Evolutionary conservation across 768 basidiomycete species (phyloP).

Genomic region (Suillus lakei): DNA sequence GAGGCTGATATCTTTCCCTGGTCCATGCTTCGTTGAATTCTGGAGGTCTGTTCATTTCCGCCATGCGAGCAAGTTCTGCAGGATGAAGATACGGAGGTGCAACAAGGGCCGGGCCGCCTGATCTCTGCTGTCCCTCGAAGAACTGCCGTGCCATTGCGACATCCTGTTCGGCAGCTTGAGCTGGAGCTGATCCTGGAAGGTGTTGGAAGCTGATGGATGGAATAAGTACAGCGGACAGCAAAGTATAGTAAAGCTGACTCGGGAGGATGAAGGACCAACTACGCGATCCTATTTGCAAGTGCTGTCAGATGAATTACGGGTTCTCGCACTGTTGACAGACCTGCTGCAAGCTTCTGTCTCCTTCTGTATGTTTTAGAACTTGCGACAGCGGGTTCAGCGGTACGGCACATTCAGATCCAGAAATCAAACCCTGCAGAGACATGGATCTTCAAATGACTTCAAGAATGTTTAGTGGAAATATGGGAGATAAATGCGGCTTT

Average conservation of each 20-base stretch:
- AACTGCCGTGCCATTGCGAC: conserved; percentile 79
- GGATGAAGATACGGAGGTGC: conserved; percentile 37
- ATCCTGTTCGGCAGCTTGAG: conserved; percentile 65
- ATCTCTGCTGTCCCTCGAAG: conserved; percentile 55
- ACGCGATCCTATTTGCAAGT: conserved; percentile 64
- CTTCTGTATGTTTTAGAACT: conserved; percentile 88
- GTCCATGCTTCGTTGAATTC: conserved; percentile 59
- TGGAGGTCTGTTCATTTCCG: conserved; percentile 31
- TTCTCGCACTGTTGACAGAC: conserved; percentile 44
- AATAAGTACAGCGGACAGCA: conserved; percentile 6
- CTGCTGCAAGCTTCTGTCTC: conserved; percentile 87
- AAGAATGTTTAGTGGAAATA: neutral
- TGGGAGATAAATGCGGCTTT: neutral
- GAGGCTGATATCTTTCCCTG: conserved; percentile 49
- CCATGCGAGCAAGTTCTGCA: conserved; percentile 32
- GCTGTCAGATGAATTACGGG: neutral
- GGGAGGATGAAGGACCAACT: conserved; percentile 72
- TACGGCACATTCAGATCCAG: conserved; percentile 88
- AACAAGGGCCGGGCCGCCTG: conserved; percentile 39
- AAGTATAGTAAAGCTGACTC: conserved; percentile 44
- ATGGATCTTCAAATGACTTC: conserved; percentile 38
- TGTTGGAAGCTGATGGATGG: conserved; percentile 65
- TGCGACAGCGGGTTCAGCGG: conserved; percentile 86
- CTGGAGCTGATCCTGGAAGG: conserved; percentile 62
- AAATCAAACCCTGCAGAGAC: conserved; percentile 81